Conservation (phyloP, 2,329 filamentous ascomycete genomes). For the Bipolaris victoriae region DNA sequence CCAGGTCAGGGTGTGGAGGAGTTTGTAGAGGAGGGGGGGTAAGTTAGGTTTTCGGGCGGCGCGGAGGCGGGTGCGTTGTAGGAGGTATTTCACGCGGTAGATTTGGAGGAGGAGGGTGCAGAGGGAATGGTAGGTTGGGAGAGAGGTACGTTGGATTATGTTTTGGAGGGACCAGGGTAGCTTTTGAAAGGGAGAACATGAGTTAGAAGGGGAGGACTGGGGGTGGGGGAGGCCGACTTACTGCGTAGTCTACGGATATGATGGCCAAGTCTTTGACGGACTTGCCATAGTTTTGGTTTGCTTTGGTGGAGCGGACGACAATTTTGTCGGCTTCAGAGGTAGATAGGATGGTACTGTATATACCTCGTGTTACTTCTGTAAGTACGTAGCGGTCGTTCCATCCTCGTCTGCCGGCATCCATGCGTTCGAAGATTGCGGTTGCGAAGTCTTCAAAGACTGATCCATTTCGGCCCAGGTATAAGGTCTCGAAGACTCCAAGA, state of each 20-base stretch:
- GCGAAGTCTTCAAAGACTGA: conserved; percentile 70
- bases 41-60: conserved; percentile 3
- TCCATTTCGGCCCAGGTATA: conserved; percentile 82
- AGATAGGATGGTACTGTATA: conserved; percentile 61
- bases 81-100: conserved; percentile 70
- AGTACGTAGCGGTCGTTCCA: conserved; percentile 86
- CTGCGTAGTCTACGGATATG: conserved; percentile 70
- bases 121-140: conserved; percentile 71
- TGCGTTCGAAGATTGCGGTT: conserved; percentile 72
- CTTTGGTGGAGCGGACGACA: conserved; percentile 60
- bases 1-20: conserved; percentile 76
- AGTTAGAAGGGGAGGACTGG: not conserved
- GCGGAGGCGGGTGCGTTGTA: conserved; percentile 60
- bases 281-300: conserved; percentile 56
- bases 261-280: conserved; percentile 68
- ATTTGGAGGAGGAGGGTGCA: conserved; percentile 81
- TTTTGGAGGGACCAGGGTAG: conserved; percentile 69
- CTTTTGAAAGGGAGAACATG: conserved; percentile 11
- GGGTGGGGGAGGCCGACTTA: conserved; percentile 55
- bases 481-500: conserved; percentile 69
- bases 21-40: conserved; percentile 50
- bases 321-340: conserved; percentile 67
- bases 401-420: conserved; percentile 64
- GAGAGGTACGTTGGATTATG: conserved; percentile 70
- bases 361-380: conserved; percentile 76